Base-by-base conservation (phyloP, 495 filamentous ascomycete species). In the Aspergillus panamensis region DNA sequence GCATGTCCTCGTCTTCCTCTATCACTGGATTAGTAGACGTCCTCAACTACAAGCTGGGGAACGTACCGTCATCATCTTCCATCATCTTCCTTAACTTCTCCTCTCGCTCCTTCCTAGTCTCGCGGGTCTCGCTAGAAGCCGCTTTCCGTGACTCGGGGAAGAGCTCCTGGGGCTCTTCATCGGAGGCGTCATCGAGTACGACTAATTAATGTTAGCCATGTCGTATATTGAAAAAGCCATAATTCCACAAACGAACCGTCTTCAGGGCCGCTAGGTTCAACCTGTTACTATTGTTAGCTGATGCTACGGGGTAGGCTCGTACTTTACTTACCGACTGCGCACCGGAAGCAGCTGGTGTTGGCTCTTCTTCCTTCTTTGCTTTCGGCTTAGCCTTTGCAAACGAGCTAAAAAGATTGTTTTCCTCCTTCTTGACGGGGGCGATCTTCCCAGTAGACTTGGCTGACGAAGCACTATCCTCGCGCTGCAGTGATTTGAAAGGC, bases 1-100 rank as follows among this genome's bases (percentile, higher is more conserved):
- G 73, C 70, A 81, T 79, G 37, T 77, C 76, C 70, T 82, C 77
- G 58, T 78, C 72, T 67, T 53, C 16, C 17, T 61, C 59, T 55
- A 51, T 37, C 2, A 50, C 58, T 48, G 37, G 8, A 53, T 55
- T 37, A 57, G 47, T 16, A 51, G 25, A 39, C 25, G 40, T 8
- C 10, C 25, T 25, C 5, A 25, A 25, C 5, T 25, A 25, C 10
- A 2, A 1, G 20, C 37, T 9, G 20, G 29, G 12, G 14, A 17
- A 68, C 51, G 73, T 82, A 66, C 86, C 88, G 40, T 88, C 86
- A 61, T 89, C 82, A 63, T 90, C 82, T 30, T 96, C 90, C 91
- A 96, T 95, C 91, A 96, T 95, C 56, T 83, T 82, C 48, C 77
- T 81, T 12, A 96, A 78, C 55, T 80, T 80, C 43, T 87, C 89